Base-by-base conservation (phyloP, 148 eudicot species). In the Silene conica region DNA sequence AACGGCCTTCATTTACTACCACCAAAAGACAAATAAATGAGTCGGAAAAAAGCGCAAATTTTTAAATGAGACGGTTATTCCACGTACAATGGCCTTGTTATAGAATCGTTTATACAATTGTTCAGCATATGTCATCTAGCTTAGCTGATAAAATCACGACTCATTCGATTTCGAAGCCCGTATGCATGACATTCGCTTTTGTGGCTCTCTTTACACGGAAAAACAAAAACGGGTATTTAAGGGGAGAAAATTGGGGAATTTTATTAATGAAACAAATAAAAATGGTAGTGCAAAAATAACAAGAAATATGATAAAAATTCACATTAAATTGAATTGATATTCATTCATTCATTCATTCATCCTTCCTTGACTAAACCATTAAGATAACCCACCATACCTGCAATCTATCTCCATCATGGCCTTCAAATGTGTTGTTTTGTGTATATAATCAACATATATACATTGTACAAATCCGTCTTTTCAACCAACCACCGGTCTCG, bases 401-500 rank as follows among this genome's bases (percentile, higher is more conserved):
- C 78, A 75, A 75, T 75, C 69, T 74, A 68, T 77, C 38, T 46
- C 34, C 41, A 26, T 18, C 73, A 61, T 38, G 71, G 72, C 76
- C 76, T 64, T 71, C 70, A 80, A 72, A 75, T 75, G 71, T 80
- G 64, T 14, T 70, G 73, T 52, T 58, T 50, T 79, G 84, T 82
- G 84, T 78, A 80, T 84, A 80, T 84, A 80, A 73, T 84, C 80
- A 74, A 80, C 79, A 84, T 84, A 84, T 86, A 82, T 74, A 84
- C 86, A 86, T 50, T 80, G 74, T 78, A 81, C 86, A 83, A 64
- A 82, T 73, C 83, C 85, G 79, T 48, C 71, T 74, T 63, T 68
- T 38, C 85, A 75, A 78, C 73, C 75, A 76, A 67, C 80, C 85
- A 71, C 80, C 85, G 67, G 18, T 79, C 55, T 31, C 74, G 55